phyloP scores from a whole-genome alignment of 306 rosid genomes.

The Oxytropis ochrocephala region DNA sequence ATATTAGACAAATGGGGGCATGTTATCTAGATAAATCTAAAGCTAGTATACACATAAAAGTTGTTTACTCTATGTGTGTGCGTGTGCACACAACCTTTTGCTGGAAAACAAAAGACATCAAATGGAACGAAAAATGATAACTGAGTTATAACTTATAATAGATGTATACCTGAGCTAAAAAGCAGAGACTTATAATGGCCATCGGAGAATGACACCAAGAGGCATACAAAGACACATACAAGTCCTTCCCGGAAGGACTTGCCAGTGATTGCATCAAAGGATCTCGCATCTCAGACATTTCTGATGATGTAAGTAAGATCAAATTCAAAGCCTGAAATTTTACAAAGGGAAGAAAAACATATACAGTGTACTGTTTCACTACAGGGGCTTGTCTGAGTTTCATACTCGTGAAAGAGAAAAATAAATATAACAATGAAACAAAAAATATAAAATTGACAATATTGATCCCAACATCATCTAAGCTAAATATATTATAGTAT shows the following conservation, averaged over 20 bases:
- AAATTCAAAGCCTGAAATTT: constrained; percentile 83
- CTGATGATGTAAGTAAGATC: constrained; percentile 88
- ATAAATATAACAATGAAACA: not conserved
- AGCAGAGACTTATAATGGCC: constrained; percentile 97
- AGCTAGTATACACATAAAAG: not conserved
- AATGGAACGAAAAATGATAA: not conserved
- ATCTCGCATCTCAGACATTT: constrained; percentile 76
- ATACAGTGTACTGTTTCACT: constrained; percentile 10
- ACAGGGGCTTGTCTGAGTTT: not conserved
- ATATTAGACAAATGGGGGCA: not conserved
- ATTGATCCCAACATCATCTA: not conserved
- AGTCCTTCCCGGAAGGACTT: constrained; percentile 72
- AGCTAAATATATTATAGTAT: not conserved
- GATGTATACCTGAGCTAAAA: constrained; percentile 67
- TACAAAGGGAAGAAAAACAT: not conserved
- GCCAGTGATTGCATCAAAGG: constrained; percentile 72
- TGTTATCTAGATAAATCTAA: constrained; percentile 2
- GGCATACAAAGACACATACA: constrained; percentile 82
- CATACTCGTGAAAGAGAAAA: not conserved
- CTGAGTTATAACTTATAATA: not conserved
- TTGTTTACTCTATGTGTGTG: not conserved
- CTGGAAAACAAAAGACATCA: constrained; percentile 2
- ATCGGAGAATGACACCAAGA: constrained; percentile 99
- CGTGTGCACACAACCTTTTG: not conserved
- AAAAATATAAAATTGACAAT: not conserved